Conservation (phyloP, 495 filamentous ascomycete genomes). For the Hypoxylon rickii region DNA sequence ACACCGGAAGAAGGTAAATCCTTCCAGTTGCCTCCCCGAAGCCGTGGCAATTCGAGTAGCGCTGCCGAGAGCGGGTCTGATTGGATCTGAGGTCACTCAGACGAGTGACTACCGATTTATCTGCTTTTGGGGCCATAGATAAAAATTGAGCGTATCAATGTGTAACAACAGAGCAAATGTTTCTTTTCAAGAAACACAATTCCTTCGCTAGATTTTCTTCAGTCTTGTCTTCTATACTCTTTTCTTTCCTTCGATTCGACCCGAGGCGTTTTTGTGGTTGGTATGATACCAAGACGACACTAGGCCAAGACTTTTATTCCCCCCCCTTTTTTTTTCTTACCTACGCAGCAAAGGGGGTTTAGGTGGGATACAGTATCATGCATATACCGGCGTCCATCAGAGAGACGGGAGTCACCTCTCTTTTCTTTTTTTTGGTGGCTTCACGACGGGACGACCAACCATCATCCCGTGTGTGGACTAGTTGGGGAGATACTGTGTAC, state of each 20-base stretch:
- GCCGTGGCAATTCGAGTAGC: constrained; percentile 26
- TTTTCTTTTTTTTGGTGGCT: constrained; percentile 25
- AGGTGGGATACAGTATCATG: constrained; percentile 28
- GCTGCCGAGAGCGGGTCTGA: constrained; percentile 23
- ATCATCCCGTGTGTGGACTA: constrained; percentile 18
- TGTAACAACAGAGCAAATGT: constrained; percentile 25
- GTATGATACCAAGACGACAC: constrained; percentile 32
- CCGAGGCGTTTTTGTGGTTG: constrained; percentile 31
- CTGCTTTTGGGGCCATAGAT: constrained; percentile 24
- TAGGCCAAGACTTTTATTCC: constrained; percentile 19
- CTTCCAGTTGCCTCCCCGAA: constrained; percentile 5
- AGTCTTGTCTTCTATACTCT: constrained; percentile 11
- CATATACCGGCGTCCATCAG: constrained; percentile 41
- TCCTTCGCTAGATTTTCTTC: constrained; percentile 28
- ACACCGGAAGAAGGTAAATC: constrained; percentile 23
- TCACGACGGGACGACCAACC: constrained; percentile 9
- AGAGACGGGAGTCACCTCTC: constrained; percentile 29
- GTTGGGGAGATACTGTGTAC: constrained; percentile 22
- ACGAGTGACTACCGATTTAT: background rate
- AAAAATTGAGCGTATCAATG: constrained; percentile 13
- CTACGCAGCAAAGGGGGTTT: constrained; percentile 23
- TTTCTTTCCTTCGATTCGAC: constrained; percentile 17
- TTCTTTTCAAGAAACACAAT: constrained; percentile 11
- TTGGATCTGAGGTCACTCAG: constrained; percentile 36
- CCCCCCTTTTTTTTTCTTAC: constrained; percentile 22